phyloP scores from a whole-genome alignment of 352 stramenopile species.

The Phytophthora pinifolia region DNA sequence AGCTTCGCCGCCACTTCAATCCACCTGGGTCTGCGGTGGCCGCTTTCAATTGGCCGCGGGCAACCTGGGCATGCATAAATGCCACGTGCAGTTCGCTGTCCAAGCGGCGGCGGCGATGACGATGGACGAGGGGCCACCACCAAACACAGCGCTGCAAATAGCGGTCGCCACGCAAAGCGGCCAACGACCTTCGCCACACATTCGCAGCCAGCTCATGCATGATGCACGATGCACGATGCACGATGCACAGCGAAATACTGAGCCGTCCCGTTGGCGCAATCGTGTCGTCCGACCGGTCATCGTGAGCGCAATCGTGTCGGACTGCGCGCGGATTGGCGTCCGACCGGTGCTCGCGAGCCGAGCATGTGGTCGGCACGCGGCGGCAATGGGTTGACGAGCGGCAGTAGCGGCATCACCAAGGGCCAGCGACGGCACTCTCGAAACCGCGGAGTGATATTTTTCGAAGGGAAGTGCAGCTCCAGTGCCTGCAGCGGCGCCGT shows the following conservation, averaged over 20 bases:
- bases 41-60: constrained; percentile 13
- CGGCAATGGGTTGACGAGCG: too few relatives aligned
- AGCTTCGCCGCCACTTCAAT: constrained; percentile 5
- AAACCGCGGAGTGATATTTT: too few relatives aligned
- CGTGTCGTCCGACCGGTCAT: too few relatives aligned
- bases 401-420: too few relatives aligned
- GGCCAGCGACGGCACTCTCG: too few relatives aligned
- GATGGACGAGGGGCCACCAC: background rate
- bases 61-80: constrained; percentile 5
- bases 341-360: background rate
- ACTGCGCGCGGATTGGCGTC: constrained; percentile 11
- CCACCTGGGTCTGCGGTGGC: constrained; percentile 9
- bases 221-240: too few relatives aligned
- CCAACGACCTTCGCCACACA: background rate
- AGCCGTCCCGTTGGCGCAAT: too few relatives aligned
- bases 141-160: background rate
- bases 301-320: constrained; percentile 25
- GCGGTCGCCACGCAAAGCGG: background rate
- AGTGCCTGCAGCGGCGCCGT: too few relatives aligned
- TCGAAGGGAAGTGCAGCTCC: too few relatives aligned
- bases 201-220: too few relatives aligned
- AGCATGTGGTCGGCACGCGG: too few relatives aligned
- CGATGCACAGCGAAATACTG: too few relatives aligned
- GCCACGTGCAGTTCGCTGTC: background rate
- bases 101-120: constrained; percentile 3